Conservation (phyloP, 306 rosid species). For the cucumber (Cucumis sativus) region Cucumber_9930_V3 NC_026658.2:15166001-15166500, state of each 20-base stretch:
- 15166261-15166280: neutral
- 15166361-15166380: neutral
- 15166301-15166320: neutral
- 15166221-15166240: neutral
- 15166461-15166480: slow-evolving; percentile 95
- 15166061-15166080: no score
- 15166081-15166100: no score
- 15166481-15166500: slow-evolving; percentile 45
- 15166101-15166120: no score
- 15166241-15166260: neutral
- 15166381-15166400: slow-evolving; percentile 93
- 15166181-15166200: no score
- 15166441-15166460: slow-evolving; percentile 77
- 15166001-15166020: neutral
- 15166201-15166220: no score
- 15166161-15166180: no score
- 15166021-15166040: no score
- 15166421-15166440: slow-evolving; percentile 81
- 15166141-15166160: no score
- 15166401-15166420: slow-evolving; percentile 90
- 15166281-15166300: neutral
- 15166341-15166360: neutral
- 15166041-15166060: no score
- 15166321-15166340: neutral
- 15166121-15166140: no score